Evolutionary conservation across 2,329 filamentous ascomycete genomes (phyloP), one percentile per base, ranked within the genome.

Genomic region (Cordyceps militaris): DNA sequence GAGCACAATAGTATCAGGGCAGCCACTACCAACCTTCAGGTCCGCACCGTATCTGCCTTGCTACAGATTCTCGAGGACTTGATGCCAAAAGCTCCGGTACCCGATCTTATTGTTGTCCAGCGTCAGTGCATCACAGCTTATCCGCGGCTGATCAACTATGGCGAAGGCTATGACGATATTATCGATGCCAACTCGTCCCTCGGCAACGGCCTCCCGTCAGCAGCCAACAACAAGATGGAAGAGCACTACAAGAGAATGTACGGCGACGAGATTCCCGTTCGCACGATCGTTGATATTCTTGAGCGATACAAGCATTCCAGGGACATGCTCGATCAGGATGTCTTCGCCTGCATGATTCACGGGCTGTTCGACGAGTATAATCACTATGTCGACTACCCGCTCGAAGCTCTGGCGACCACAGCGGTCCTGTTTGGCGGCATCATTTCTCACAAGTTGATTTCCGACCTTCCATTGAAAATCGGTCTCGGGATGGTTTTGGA

Each of bases 161-260:
- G 91, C 2, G 90, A 96, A 72, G 91, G 89, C 4, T 92, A 88
- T 61, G 91, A 99, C 70, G 89, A 94, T 58, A 85, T 97, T 43
- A 92, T 99, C 63, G 90, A 97, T 66, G 79, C 81, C 10, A 96
- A 95, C 67, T 88, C 91, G 46, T 82, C 85, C 64, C 83, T 87
- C 21, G 86, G 89, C n/a, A 96, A 97, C 66, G 80, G 83, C 1
- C 80, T 99, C 1, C 87, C 92, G 0, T 79, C 82, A 21, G 84
- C 86, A 23, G 90, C 93, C 56, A 92, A 96, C 64, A 84, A 82
- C 62, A 89, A 91, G 70, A 99, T 99, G 94, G 92, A 97, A 67
- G 91, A 97, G 63, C 87, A 96, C 62, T 99, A 97, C 71, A 97
- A 96, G 73, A 89, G 89, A 67, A 97, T 99, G 92, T 99, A 99